Percentiles rank a stretch among this genome's conserved stretches.
Evolutionary conservation across 768 basidiomycete species (phyloP).

Genomic region (Collybiopsis luxurians): DNA sequence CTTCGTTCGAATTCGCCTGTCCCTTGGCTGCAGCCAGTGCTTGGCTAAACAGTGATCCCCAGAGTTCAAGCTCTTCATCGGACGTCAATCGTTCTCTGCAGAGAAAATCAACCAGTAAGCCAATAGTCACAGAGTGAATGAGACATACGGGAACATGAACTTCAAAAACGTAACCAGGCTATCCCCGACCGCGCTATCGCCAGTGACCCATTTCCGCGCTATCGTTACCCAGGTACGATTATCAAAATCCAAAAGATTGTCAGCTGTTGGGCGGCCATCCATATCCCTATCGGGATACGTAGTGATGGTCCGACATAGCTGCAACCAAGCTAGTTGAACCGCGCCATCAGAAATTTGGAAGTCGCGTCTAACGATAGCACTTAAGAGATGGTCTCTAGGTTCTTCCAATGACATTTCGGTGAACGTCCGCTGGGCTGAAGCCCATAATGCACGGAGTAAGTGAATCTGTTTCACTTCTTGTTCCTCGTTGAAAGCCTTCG

Average conservation of each 20-base stretch:
- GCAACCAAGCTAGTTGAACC: slow-evolving; percentile 44
- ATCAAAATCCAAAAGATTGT: slow-evolving; percentile 26
- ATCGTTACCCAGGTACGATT: slow-evolving; percentile 16
- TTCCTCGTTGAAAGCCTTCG: slow-evolving; percentile 14
- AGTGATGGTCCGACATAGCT: slow-evolving; percentile 44
- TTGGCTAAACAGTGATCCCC: slow-evolving; percentile 26
- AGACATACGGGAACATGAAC: neutral
- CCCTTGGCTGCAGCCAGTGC: slow-evolving; percentile 40
- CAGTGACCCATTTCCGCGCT: neutral
- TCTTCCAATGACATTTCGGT: slow-evolving; percentile 34
- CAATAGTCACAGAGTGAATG: slow-evolving; percentile 32
- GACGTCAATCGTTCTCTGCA: slow-evolving; percentile 17
- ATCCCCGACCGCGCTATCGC: neutral
- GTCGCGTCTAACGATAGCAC: slow-evolving; percentile 38
- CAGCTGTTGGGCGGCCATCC: slow-evolving; percentile 22
- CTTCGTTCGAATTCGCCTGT: neutral
- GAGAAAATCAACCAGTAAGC: slow-evolving; percentile 45
- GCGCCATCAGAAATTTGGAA: slow-evolving; percentile 37
- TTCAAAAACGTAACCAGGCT: slow-evolving; percentile 1
- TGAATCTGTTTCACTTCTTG: slow-evolving; percentile 36
- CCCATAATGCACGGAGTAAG: slow-evolving; percentile 48
- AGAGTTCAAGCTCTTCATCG: slow-evolving; percentile 10
- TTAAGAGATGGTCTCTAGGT: slow-evolving; percentile 45
- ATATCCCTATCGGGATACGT: slow-evolving; percentile 31
- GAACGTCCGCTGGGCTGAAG: slow-evolving; percentile 47